A percentile compares a stretch with the other conserved stretches of the same genome.
phyloP scores from a whole-genome alignment of 2,329 filamentous ascomycete species.

The Aureobasidium sp. region DNA sequence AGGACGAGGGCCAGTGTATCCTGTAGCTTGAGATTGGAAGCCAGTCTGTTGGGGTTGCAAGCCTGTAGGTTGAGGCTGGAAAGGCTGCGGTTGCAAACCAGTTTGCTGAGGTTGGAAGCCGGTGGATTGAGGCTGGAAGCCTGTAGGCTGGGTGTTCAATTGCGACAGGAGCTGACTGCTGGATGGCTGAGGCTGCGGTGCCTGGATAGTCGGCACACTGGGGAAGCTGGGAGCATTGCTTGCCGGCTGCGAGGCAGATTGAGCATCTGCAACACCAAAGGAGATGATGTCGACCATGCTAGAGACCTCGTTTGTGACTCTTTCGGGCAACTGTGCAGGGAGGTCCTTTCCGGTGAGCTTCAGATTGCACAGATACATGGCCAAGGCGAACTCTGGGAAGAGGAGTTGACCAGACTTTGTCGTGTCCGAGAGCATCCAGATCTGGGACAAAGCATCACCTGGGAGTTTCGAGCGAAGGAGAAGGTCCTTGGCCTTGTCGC shows the following conservation, averaged over 20 bases:
- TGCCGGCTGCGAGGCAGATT: conserved; percentile 39
- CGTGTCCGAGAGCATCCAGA: conserved; percentile 84
- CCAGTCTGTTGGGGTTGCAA: conserved; percentile 48
- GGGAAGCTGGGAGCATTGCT: conserved; percentile 66
- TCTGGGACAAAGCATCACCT: conserved; percentile 79
- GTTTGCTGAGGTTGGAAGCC: conserved; percentile 50
- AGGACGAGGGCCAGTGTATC: conserved; percentile 70
- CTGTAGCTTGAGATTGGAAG: conserved; percentile 56
- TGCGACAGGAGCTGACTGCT: conserved; percentile 53
- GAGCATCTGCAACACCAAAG: conserved; percentile 76
- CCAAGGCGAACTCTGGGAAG: conserved; percentile 93
- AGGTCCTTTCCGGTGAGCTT: conserved; percentile 80
- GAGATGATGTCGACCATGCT: conserved; percentile 99
- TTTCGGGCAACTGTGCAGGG: conserved; percentile 67
- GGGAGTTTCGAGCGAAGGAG: conserved; percentile 80
- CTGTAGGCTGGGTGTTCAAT: conserved; percentile 45
- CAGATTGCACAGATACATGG: conserved; percentile 97
- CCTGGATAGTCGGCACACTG: conserved; percentile 44
- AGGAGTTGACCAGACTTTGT: conserved; percentile 93
- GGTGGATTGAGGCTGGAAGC: conserved; percentile 49
- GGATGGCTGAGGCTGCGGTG: conserved; percentile 50
- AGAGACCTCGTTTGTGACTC: conserved; percentile 90
- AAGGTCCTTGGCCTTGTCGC: conserved; percentile 83
- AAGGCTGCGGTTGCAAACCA: conserved; percentile 46
- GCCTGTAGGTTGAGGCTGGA: conserved; percentile 48